Percentiles rank a stretch among this genome's conserved stretches.
Conservation (phyloP, 169 alveolate genomes). For the Plasmodium gonderi region DNA sequence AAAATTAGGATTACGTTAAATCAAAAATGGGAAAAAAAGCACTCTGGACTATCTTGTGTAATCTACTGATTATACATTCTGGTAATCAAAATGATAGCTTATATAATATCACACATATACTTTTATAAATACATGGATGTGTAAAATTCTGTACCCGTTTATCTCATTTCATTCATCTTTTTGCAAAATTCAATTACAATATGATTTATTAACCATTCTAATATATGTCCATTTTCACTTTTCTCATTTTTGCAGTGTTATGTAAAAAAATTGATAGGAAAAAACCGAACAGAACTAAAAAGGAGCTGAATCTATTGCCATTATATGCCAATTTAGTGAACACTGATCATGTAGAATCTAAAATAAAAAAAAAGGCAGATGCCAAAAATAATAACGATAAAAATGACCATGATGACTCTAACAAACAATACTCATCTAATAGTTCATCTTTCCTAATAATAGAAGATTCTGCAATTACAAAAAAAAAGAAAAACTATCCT, state of each 20-base stretch:
- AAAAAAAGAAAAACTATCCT: background rate
- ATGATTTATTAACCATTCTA: background rate
- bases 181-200: background rate
- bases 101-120: background rate
- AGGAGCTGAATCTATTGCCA: background rate
- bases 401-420: background rate
- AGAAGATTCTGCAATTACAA: background rate
- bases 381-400: background rate
- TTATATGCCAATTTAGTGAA: background rate
- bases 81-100: background rate
- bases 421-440: background rate
- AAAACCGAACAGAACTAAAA: background rate
- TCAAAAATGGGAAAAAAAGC: background rate
- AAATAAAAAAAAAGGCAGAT: background rate
- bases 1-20: background rate
- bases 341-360: background rate
- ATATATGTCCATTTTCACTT: background rate
- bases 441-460: background rate
- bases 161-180: background rate
- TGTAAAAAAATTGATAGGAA: background rate
- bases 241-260: background rate
- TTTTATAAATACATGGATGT: background rate
- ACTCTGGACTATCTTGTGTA: background rate
- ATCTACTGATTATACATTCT: background rate
- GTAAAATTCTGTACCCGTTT: background rate